phyloP scores from a whole-genome alignment of 148 eudicot species.

The Rhododendron griersonianum region DNA sequence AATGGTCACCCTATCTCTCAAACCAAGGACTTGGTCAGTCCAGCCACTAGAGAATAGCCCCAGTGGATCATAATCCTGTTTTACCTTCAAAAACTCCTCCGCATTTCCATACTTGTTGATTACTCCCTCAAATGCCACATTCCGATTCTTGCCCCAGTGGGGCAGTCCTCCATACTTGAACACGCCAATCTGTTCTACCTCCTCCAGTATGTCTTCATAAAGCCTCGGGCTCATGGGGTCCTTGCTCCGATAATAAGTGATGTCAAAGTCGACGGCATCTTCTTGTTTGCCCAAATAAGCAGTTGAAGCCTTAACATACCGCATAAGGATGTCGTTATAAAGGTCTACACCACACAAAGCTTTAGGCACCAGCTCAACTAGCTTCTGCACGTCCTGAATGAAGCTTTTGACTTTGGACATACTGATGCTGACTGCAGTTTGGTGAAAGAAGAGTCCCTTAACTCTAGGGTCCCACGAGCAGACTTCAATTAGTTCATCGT shows the following conservation, averaged over 20 bases:
- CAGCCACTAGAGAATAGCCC: conserved; percentile 74
- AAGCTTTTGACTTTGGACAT: conserved; percentile 52
- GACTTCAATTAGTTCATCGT: conserved; percentile 24
- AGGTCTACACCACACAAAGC: conserved; percentile 57
- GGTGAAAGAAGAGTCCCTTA: conserved; percentile 49
- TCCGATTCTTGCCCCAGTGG: conserved; percentile 92
- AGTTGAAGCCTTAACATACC: conserved; percentile 68
- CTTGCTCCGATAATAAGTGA: conserved; percentile 67
- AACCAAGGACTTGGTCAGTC: conserved; percentile 67
- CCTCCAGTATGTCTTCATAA: conserved; percentile 44
- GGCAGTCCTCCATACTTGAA: conserved; percentile 73
- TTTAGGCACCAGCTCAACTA: conserved; percentile 41
- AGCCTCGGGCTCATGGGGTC: conserved; percentile 55
- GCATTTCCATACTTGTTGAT: conserved; percentile 49
- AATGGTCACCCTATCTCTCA: conserved; percentile 34
- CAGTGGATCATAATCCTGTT: conserved; percentile 54
- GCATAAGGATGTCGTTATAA: conserved; percentile 67
- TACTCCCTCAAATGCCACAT: conserved; percentile 57
- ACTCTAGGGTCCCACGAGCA: conserved; percentile 75
- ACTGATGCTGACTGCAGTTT: conserved; percentile 47
- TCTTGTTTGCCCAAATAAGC: conserved; percentile 77
- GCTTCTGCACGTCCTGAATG: conserved; percentile 59
- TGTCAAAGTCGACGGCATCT: conserved; percentile 69
- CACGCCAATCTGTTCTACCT: conserved; percentile 73
- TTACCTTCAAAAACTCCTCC: conserved; percentile 42